Conservation (phyloP, 345 rosid species). For the Salix brachista region DNA sequence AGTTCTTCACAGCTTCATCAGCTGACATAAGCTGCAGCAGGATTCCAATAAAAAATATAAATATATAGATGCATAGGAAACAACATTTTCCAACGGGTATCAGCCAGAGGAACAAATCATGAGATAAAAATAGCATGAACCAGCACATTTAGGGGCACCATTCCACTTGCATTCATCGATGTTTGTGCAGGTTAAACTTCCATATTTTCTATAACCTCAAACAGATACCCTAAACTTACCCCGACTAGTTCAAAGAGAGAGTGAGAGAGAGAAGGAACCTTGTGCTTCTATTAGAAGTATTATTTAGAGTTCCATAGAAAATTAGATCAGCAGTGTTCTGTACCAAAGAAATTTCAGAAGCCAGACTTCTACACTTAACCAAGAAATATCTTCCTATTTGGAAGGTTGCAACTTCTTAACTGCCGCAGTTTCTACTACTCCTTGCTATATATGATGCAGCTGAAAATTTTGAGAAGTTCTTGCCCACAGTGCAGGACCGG, state of each 20-base stretch:
- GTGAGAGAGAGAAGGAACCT: not conserved
- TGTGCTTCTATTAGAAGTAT: not conserved
- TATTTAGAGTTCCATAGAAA: not conserved
- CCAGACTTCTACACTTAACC: not conserved
- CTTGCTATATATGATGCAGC: conserved; percentile 74
- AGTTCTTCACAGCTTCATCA: conserved; percentile 58
- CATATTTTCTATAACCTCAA: not conserved
- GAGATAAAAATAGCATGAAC: not conserved
- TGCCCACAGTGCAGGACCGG: conserved; percentile 37
- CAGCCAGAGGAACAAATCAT: not conserved
- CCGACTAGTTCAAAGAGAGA: not conserved
- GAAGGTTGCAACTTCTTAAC: no score
- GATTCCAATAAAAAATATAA: not conserved
- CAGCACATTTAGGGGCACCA: not conserved
- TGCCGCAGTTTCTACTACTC: no score
- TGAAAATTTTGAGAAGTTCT: conserved; percentile 50
- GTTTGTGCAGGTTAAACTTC: not conserved
- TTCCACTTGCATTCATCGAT: not conserved
- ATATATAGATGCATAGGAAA: not conserved
- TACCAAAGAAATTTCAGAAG: not conserved
- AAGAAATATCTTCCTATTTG: conserved; percentile 1
- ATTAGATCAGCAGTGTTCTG: not conserved
- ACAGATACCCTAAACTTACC: not conserved
- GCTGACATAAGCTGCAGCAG: conserved; percentile 47
- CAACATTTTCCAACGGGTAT: not conserved